Base-by-base conservation (phyloP, 768 basidiomycete species). In the Rhizopogon rudus region DNA sequence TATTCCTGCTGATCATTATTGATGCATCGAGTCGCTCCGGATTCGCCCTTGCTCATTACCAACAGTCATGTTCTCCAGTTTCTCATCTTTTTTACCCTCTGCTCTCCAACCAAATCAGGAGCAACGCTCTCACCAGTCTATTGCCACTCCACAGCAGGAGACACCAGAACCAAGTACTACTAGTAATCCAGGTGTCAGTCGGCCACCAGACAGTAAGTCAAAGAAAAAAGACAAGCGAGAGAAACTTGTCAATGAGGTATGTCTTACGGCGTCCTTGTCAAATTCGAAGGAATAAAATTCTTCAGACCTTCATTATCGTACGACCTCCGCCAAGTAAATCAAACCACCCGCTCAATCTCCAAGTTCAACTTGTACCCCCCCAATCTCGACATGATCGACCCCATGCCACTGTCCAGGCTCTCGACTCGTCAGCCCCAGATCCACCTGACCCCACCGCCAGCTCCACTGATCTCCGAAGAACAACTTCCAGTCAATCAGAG, bases 261-360 rank as follows among this genome's bases (percentile, higher is more conserved):
- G 71, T 60, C 14, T 28, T 13, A 20, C 44, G 44, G 54, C 58
- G 22, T 44, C 58, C 40, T 29, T 17, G 44, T 48, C 55, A 17
- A 54, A 14, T 41, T 51, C 46, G 49, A 29, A 45, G 48, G 35
- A 33, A 51, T 41, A 0, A 54, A 52, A 42, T 17, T 44, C 12
- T 22, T 22, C 66, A 95, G 93, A 91, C 88, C 0, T 93, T 94
- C 73, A 90, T 95, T 55, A 84, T 96, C 65, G 94, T 96, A 53
- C 84, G 91, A 49, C 94, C 94, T 5, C 93, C 93, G 2, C 91
- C 92, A 1, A 83, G 89, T 6, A 84, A 86, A 62, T 77, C 82
- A n/a, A 89, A 88, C 58, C 91, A 95, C 60, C 88, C 93, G 0
- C 76, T 95, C 43, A 94, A 95, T 67, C 77, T 96, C 1, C 94